phyloP scores from a whole-genome alignment of 2,329 filamentous ascomycete species.

The Epichloe coenophiala region DNA sequence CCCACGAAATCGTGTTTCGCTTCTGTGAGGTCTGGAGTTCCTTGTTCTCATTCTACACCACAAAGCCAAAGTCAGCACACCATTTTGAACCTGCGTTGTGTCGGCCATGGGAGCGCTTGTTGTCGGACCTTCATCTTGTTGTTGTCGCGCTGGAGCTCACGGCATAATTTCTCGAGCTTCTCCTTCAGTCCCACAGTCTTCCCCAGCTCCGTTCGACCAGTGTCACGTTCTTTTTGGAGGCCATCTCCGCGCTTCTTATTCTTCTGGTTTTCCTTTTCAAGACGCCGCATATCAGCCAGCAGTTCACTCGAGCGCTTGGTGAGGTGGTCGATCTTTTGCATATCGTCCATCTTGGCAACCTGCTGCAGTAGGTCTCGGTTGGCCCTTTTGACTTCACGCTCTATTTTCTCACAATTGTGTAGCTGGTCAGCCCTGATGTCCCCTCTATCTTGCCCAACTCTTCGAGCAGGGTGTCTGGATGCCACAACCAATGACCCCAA shows the following conservation, averaged over 20 bases:
- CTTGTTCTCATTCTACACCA: conserved; percentile 71
- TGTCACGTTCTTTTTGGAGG: conserved; percentile 92
- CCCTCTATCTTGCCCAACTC: background rate
- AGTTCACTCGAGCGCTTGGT: conserved; percentile 87
- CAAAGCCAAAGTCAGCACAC: conserved; percentile 12
- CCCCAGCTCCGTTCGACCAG: conserved; percentile 72
- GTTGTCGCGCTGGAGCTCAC: conserved; percentile 91
- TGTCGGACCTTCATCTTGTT: conserved; percentile 81
- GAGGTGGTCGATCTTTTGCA: conserved; percentile 82
- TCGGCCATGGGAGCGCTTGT: conserved; percentile 1
- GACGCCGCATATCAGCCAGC: conserved; percentile 84
- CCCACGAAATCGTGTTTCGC: conserved; percentile 67
- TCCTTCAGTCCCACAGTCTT: conserved; percentile 88
- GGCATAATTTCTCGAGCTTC: conserved; percentile 89
- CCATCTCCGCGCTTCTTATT: conserved; percentile 92
- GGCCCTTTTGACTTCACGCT: conserved; percentile 86
- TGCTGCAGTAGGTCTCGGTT: conserved; percentile 82
- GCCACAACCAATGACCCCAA: too few relatives aligned
- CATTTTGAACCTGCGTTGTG: background rate
- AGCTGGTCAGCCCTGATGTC: background rate
- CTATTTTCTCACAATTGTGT: conserved; percentile 28
- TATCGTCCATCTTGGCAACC: conserved; percentile 80
- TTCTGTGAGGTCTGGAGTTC: conserved; percentile 78
- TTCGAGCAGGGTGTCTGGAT: background rate
- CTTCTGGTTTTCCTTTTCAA: conserved; percentile 87